Evolutionary conservation across 2,329 filamentous ascomycete genomes (phyloP).

Genomic region (Talaromyces sp.): DNA sequence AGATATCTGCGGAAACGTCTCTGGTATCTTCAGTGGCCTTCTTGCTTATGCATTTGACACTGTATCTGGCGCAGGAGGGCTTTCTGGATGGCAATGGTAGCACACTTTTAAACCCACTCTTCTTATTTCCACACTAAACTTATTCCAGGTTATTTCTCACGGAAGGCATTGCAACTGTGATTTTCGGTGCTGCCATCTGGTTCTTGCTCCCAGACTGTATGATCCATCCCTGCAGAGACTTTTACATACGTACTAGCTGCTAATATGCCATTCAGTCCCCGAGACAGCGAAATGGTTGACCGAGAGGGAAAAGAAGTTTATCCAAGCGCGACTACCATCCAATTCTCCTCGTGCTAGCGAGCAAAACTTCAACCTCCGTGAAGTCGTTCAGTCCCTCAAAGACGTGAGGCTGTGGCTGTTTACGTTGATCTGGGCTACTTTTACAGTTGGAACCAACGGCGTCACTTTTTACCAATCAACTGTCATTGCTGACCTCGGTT

Average conservation of each 20-base stretch:
- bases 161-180: constrained; percentile 20
- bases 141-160: constrained; percentile 19
- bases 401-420: constrained; percentile 44
- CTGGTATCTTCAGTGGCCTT: constrained; percentile 39
- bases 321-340: constrained; percentile 42
- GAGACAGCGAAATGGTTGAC: constrained; percentile 43
- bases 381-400: constrained; percentile 36
- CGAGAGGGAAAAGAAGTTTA: constrained; percentile 45
- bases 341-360: constrained; percentile 41
- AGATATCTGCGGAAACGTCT: constrained; percentile 40
- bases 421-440: constrained; percentile 43
- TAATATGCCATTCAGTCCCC: constrained; percentile 29
- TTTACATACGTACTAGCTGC: neutral
- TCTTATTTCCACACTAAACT: neutral
- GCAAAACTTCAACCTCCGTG: constrained; percentile 35
- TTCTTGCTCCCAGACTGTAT: constrained; percentile 49
- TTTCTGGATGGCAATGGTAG: constrained; percentile 27
- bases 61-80: constrained; percentile 31
- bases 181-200: constrained; percentile 17
- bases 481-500: constrained; percentile 38
- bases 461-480: constrained; percentile 42
- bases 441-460: constrained; percentile 44
- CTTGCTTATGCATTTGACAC: constrained; percentile 43
- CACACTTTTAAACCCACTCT: neutral
- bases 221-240: neutral